Evolutionary conservation across 495 filamentous ascomycete genomes (phyloP).

Genomic region (Pseudevernia furfuracea): DNA sequence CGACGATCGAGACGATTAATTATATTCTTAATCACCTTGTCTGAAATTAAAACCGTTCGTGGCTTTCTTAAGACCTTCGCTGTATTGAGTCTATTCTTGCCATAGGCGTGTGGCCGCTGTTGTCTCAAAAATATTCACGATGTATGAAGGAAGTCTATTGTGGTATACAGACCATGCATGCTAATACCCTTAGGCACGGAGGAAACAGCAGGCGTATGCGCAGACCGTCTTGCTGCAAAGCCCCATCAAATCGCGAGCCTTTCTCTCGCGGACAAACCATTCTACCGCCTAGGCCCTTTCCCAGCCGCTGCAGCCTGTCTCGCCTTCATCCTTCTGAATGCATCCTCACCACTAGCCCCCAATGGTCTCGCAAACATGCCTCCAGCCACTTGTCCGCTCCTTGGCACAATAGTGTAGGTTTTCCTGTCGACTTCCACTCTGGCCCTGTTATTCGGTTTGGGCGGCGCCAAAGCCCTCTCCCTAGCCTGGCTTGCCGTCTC

Average conservation of each 20-base stretch:
- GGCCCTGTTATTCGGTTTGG: slow-evolving; percentile 60
- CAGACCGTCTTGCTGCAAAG: neutral
- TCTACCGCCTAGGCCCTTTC: slow-evolving; percentile 36
- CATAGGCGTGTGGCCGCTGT: neutral
- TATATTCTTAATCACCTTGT: neutral
- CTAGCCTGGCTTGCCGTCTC: slow-evolving; percentile 56
- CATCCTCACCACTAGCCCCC: slow-evolving; percentile 67
- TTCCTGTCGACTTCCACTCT: slow-evolving; percentile 59
- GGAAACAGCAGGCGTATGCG: neutral
- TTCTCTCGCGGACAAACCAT: neutral
- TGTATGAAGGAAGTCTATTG: neutral
- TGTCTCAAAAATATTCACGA: neutral
- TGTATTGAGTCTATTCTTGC: neutral
- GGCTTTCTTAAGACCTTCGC: neutral
- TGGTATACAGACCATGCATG: neutral
- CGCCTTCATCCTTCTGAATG: slow-evolving; percentile 73
- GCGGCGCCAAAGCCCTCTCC: slow-evolving; percentile 61
- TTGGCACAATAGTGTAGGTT: slow-evolving; percentile 76
- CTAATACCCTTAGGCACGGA: neutral
- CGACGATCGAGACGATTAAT: neutral
- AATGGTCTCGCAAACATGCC: slow-evolving; percentile 53
- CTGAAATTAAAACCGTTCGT: neutral
- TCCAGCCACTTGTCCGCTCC: slow-evolving; percentile 45
- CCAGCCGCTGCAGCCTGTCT: slow-evolving; percentile 51
- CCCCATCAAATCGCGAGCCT: neutral